Evolutionary conservation across 306 rosid species (phyloP), one percentile per base, ranked within the genome.

Genomic region (Prunus fruticosa): DNA sequence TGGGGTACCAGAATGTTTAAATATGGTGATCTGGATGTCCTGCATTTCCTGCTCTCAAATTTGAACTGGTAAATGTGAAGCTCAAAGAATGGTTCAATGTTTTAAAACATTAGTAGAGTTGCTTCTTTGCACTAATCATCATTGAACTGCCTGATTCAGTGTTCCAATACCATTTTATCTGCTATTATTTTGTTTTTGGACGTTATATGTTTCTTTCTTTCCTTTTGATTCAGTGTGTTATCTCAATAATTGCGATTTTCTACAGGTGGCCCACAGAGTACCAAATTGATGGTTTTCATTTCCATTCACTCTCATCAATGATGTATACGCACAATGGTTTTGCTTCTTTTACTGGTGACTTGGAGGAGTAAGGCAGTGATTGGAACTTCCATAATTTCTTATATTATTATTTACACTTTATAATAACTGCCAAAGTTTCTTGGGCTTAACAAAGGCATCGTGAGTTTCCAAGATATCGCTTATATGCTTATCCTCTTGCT

Each of bases 1-100:
- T 95, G 97, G 98, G 96, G 98, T 69, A 95, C 98, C 61, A 84
- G 90, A 82, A 95, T 92, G 97, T 92, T 95, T 88, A 92, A 88
- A 83, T 95, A 90, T 57, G 95, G 92, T 0, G 97, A 95, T 66
- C 93, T 53, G 61, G 97, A 89, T 82, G 97, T 92, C 76, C 78
- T 95, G 78, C 96, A 95, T 87, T 92, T 90, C 83, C 97, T 95
- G 82, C 88, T 95, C 82, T 95, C 98, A 61, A 95, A 95, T 87
- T 81, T 95, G 84, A 90, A 83, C 85, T 95, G 97, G 98, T 92
- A 90, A 72, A 71, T 80, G 77, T 80, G 69, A 73, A 78, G 53
- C 73, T 79, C 64, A 80, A 66, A 54, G 12, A 65, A 14, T 4
- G 25, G 67, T 45, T 19, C 22, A 30, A 43, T 53, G n/a, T 50